Base-by-base conservation (phyloP, 2,329 filamentous ascomycete genomes). In the Niveomyces coronatus region DNA sequence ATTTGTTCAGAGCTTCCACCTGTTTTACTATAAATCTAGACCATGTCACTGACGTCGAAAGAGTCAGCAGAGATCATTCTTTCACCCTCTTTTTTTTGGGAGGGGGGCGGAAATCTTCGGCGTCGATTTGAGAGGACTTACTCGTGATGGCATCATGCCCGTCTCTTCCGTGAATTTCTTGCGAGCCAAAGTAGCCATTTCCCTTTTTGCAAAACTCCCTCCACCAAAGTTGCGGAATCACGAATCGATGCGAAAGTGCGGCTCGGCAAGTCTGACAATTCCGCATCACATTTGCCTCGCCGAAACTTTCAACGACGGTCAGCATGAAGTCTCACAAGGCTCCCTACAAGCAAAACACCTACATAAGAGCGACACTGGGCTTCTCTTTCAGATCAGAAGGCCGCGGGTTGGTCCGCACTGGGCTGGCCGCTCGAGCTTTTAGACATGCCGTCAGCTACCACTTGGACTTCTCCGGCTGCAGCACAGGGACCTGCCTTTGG, bases 41-140 rank as follows among this genome's bases (percentile, higher is more conserved):
- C 59, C 59, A 61, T 1, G 54, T 54, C 20, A 43, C 59, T 61
- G 2, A n/a, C n/a, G n/a, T n/a, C n/a, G n/a, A n/a, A n/a, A n/a
- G n/a, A n/a, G n/a, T n/a, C n/a, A n/a, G n/a, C n/a, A n/a, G n/a
- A n/a, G n/a, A n/a, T n/a, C n/a, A n/a, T n/a, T n/a, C n/a, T n/a
- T n/a, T n/a, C n/a, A n/a, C n/a, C n/a, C n/a, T 5, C 10, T 14
- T 5, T 40, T 30, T 42, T 44, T 20, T 27, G 19, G 4, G 8
- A 23, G 6, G 10, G 15, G 13, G 4, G 8, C 4, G 10, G 4
- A 11, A 9, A 20, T 5, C 10, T 4, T 10, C 10, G 2, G 3
- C 13, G 8, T 9, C 8, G 5, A 14, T 10, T 3, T 18, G 15
- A 3, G 6, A 1, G 14, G n/a, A 45, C 53, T n/a, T 35, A 55